Percentiles rank a stretch among this genome's conserved stretches.
Evolutionary conservation across 2,329 filamentous ascomycete genomes (phyloP).

Genomic region (Fusarium decemcellulare): DNA sequence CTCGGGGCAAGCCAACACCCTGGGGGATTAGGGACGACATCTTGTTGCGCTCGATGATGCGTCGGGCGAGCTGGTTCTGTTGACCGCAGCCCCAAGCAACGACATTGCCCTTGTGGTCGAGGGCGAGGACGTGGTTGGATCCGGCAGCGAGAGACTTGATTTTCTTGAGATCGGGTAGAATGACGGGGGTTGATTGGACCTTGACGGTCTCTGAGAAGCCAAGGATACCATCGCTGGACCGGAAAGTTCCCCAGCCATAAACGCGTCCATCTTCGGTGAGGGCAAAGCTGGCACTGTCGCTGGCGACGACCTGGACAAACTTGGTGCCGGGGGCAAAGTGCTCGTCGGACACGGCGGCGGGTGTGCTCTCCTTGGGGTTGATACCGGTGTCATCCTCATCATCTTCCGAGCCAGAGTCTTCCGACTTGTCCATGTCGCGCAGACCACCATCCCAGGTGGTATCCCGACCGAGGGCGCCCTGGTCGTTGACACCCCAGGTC

Average conservation of each 20-base stretch:
- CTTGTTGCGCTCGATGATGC: constrained; percentile 73
- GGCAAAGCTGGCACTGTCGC: constrained; percentile 82
- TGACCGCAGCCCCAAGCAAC: constrained; percentile 81
- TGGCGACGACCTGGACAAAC: constrained; percentile 76
- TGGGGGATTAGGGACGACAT: constrained; percentile 74
- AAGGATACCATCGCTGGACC: constrained; percentile 74
- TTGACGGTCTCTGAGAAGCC: constrained; percentile 71
- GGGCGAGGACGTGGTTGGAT: constrained; percentile 79
- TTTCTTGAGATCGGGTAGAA: constrained; percentile 75
- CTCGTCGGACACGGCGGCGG: constrained; percentile 70
- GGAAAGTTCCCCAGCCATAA: constrained; percentile 89
- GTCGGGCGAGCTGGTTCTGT: constrained; percentile 74
- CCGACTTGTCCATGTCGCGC: constrained; percentile 67
- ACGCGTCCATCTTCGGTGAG: constrained; percentile 82
- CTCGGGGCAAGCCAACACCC: constrained; percentile 69
- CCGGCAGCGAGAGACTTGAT: constrained; percentile 76
- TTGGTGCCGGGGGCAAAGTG: constrained; percentile 73
- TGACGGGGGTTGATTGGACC: constrained; percentile 64
- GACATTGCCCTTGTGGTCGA: constrained; percentile 75
- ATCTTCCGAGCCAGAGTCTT: constrained; percentile 69
- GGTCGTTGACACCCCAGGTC: constrained; percentile 91
- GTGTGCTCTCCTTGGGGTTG: constrained; percentile 81
- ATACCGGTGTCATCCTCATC: constrained; percentile 74
- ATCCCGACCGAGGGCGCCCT: constrained; percentile 83
- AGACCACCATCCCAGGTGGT: constrained; percentile 77